Base-by-base conservation (phyloP, 2,329 filamentous ascomycete genomes). In the Nemania sp. region DNA sequence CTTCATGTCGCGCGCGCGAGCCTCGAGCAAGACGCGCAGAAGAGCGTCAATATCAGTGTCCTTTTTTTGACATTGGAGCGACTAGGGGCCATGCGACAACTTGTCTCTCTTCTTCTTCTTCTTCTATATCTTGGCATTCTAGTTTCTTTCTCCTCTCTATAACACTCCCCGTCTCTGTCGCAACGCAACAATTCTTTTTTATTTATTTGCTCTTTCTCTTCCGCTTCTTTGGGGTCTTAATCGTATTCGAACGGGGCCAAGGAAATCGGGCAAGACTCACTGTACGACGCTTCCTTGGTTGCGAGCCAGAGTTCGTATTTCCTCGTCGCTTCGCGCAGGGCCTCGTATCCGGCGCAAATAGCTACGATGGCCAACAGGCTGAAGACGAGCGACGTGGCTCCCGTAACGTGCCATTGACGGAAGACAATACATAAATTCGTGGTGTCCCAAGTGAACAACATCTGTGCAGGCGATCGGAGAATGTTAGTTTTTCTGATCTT, bases 371-470 rank as follows among this genome's bases (percentile, higher is more conserved):
- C 92, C 73, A 96, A 75, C 68, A 99, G 90, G 29, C 95, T 97
- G 76, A 94, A 80, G 79, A 98, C 76, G 66, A 99, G 90, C 38
- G 92, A 92, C 60, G 88, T 77, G 2, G 90, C 90, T 69, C 90
- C 90, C 70, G 87, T 90, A 80, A 99, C 83, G 82, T 93, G 94
- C 96, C 96, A 99, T 81, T 90, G 89, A 75, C 87, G 87, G 86
- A 98, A 99, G 80, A 99, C 89, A 81, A 99, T 97, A 87, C 96
- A 99, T 72, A 99, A 93, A 82, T 98, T 92, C 64, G 86, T 88
- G 2, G 94, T 95, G 80, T 94, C 89, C 95, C 95, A 99, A 69
- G 94, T 98, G 85, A 99, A 99, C 73, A 98, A 89, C 95, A 98
- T 98, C 94, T 97, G 22, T 18, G 41, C 38, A 49, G 3, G n/a